phyloP scores from a whole-genome alignment of 768 basidiomycete genomes.

The Terana coerulea region DNA sequence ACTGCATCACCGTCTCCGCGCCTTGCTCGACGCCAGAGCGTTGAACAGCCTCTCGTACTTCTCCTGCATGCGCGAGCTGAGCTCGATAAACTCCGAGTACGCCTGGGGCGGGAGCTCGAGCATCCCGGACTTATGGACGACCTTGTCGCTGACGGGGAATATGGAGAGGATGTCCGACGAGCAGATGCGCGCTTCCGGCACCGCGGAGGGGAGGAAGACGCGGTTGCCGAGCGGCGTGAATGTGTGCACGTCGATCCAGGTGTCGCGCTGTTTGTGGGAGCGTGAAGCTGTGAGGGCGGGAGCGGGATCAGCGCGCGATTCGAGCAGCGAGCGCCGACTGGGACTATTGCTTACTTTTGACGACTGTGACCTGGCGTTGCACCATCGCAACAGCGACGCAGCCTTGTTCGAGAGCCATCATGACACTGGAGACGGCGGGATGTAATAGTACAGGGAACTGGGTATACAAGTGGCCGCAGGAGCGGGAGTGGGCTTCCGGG shows the following conservation, averaged over 20 bases:
- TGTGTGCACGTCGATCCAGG: conserved; percentile 62
- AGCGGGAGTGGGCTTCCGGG: background rate
- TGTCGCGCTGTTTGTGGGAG: conserved; percentile 50
- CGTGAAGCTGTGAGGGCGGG: conserved; percentile 45
- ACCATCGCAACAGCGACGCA: conserved; percentile 67
- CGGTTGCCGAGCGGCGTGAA: conserved; percentile 63
- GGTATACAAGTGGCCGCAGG: background rate
- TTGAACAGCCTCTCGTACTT: conserved; percentile 52
- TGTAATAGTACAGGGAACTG: no score
- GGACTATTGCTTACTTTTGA: conserved; percentile 47
- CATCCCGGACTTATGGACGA: conserved; percentile 40
- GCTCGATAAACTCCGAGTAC: conserved; percentile 53
- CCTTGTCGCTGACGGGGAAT: conserved; percentile 41
- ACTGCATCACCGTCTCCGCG: conserved; percentile 2
- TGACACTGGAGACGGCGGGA: background rate
- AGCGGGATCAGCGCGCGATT: background rate
- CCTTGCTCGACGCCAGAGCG: background rate
- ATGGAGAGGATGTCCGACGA: conserved; percentile 56
- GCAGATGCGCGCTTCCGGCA: conserved; percentile 61
- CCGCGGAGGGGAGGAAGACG: conserved; percentile 57
- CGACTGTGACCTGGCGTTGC: conserved; percentile 62
- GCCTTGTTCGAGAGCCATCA: conserved; percentile 33
- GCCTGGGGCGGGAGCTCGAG: conserved; percentile 61
- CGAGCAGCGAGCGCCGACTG: conserved; percentile 1
- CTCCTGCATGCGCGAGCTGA: conserved; percentile 49